phyloP scores from a whole-genome alignment of 148 eudicot genomes.

The Chenopodium quinoa region DNA sequence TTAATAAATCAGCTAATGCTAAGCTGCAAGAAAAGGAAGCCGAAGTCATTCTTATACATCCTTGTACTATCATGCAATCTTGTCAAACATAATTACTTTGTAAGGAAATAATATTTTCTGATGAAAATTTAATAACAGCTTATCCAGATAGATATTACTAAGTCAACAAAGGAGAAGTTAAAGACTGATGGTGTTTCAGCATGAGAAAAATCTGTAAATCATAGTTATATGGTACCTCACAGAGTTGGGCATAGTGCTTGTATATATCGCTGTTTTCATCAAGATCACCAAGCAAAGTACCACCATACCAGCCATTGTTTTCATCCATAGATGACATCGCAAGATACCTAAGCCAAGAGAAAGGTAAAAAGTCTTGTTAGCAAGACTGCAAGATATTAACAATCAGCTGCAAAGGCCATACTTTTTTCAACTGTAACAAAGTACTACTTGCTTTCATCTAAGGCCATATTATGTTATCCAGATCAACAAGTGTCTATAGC shows the following conservation, averaged over 20 bases:
- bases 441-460: neutral
- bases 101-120: neutral
- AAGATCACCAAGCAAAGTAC: slow-evolving; percentile 90
- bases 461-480: neutral
- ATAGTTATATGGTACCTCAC: slow-evolving; percentile 50
- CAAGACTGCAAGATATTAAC: neutral
- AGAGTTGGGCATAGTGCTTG: slow-evolving; percentile 81
- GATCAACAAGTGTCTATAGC: neutral
- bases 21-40: neutral
- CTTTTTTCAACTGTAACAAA: neutral
- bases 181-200: neutral
- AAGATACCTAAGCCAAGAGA: slow-evolving; percentile 51
- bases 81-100: neutral
- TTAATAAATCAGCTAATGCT: neutral
- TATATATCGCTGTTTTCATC: slow-evolving; percentile 87
- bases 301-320: slow-evolving; percentile 90
- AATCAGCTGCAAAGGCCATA: neutral
- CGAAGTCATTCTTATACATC: neutral
- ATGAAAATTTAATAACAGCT: neutral
- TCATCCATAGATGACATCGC: slow-evolving; percentile 77
- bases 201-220: neutral
- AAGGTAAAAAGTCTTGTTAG: slow-evolving; percentile 4
- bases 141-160: neutral
- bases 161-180: neutral
- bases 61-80: neutral